phyloP scores from a whole-genome alignment of 78 protist species.

The Dictyostelium purpureum region DNA sequence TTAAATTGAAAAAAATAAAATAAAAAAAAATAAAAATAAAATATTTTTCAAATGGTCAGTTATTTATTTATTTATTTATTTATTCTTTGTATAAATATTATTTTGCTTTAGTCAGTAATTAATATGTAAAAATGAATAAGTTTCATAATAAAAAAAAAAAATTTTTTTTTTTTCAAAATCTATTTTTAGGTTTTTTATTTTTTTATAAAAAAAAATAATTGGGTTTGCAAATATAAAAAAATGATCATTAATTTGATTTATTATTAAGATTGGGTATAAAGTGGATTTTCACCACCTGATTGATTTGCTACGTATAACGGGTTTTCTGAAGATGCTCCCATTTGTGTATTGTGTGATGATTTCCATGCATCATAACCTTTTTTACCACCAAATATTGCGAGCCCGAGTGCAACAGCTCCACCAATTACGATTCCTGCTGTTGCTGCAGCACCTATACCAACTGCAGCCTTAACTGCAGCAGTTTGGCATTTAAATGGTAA shows the following conservation, averaged over 20 bases:
- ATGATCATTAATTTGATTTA: neutral
- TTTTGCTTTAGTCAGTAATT: no score
- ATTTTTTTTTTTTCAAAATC: no score
- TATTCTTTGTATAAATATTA: neutral
- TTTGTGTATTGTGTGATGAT: neutral
- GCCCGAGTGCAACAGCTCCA: conserved; percentile 57
- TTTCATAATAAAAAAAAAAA: no score
- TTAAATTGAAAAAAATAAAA: neutral
- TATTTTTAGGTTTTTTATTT: no score
- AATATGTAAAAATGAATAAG: no score
- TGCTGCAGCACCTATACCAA: conserved; percentile 60
- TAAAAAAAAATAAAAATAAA: neutral
- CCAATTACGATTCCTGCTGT: conserved; percentile 68
- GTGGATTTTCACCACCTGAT: conserved; percentile 49
- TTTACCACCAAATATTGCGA: conserved; percentile 63
- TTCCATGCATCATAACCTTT: conserved; percentile 75
- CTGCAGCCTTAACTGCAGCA: conserved; percentile 55
- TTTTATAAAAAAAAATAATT: neutral
- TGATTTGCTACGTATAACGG: conserved; percentile 58
- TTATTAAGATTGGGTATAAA: neutral
- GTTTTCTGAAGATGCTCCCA: conserved; percentile 27
- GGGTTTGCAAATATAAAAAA: neutral
- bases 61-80: neutral
- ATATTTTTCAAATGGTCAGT: neutral
- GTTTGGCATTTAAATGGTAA: conserved; percentile 61